These are phyloP conservation scores for Lachancea nothofagi DNA, from an alignment of 805 yeast species.

Conservation along the genomic window DNA sequence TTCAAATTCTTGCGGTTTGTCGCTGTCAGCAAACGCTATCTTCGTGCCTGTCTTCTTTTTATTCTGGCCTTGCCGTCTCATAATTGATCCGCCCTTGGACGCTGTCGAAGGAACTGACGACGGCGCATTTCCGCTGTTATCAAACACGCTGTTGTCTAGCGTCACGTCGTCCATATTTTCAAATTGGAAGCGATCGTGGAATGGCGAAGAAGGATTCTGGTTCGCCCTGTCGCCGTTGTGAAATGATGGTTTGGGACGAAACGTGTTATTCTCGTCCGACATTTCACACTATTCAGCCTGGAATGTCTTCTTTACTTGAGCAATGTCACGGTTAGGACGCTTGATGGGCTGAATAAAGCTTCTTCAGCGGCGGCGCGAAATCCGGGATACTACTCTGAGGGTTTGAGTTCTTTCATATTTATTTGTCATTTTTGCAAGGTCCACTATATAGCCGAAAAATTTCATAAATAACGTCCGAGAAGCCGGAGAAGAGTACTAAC, in stretches of 20 bases:
- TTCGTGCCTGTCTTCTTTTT: conserved; percentile 7
- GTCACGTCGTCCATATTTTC: conserved; percentile 13
- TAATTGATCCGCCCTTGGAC: conserved; percentile 15
- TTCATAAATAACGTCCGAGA: too few species aligned
- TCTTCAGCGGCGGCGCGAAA: too few species aligned
- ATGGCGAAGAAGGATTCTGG: conserved; percentile 25
- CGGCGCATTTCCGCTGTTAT: conserved; percentile 6
- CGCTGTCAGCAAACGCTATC: conserved; percentile 17
- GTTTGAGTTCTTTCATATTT: too few species aligned
- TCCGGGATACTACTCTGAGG: too few species aligned
- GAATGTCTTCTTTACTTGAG: too few species aligned
- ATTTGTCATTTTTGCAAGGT: too few species aligned
- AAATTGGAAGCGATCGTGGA: conserved; percentile 27
- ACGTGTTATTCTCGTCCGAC: neutral
- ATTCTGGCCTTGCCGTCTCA: conserved; percentile 14
- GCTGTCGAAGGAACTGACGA: conserved; percentile 9
- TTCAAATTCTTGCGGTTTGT: conserved; percentile 17
- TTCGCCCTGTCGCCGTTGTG: conserved; percentile 7
- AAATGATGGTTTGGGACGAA: conserved; percentile 1
- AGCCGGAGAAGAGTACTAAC: too few species aligned
- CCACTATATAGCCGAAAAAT: too few species aligned
- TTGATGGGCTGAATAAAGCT: too few species aligned
- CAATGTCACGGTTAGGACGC: too few species aligned
- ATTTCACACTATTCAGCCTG: conserved; percentile 2
- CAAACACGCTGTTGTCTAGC: conserved; percentile 7